Percentiles rank a stretch among this genome's conserved stretches.
phyloP scores from a whole-genome alignment of 768 basidiomycete species.

The Boletus pseudopeckii region DNA sequence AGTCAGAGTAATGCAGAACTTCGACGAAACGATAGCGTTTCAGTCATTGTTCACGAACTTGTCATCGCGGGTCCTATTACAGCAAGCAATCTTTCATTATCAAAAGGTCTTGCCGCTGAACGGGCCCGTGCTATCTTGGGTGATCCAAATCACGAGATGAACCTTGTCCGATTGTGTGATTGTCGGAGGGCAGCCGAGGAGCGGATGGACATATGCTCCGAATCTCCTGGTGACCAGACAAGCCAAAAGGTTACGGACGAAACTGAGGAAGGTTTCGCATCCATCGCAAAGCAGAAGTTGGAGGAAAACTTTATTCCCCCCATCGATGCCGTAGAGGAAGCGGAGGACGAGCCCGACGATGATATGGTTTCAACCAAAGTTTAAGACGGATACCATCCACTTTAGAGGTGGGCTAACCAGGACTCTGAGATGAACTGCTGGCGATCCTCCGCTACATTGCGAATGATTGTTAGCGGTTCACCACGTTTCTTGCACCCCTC shows the following conservation, averaged over 20 bases:
- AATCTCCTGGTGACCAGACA: slow-evolving; percentile 17
- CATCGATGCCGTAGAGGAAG: slow-evolving; percentile 15
- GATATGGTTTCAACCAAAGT: slow-evolving; percentile 7
- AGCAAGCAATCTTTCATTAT: slow-evolving; percentile 53
- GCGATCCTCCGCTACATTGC: slow-evolving; percentile 30
- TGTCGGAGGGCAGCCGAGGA: slow-evolving; percentile 31
- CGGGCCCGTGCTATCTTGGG: slow-evolving; percentile 52
- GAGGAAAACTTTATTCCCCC: slow-evolving; percentile 21
- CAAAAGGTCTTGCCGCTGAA: slow-evolving; percentile 67
- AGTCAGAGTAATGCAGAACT: slow-evolving; percentile 41
- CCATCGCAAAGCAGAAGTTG: slow-evolving; percentile 35
- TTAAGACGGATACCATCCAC: slow-evolving; percentile 4
- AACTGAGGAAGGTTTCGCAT: slow-evolving; percentile 50
- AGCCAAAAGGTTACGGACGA: slow-evolving; percentile 37
- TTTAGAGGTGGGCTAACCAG: slow-evolving; percentile 8
- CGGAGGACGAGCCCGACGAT: slow-evolving; percentile 16
- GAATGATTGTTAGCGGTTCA: slow-evolving; percentile 33
- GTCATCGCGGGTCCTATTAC: slow-evolving; percentile 59
- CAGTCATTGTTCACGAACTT: slow-evolving; percentile 56
- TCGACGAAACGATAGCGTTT: slow-evolving; percentile 48
- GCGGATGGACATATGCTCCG: slow-evolving; percentile 12
- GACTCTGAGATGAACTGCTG: slow-evolving; percentile 33
- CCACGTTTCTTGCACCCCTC: slow-evolving; percentile 20
- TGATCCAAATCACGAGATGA: slow-evolving; percentile 43
- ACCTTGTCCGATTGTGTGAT: slow-evolving; percentile 42